A percentile compares a stretch with the other conserved stretches of the same genome.
Conservation (phyloP, 768 basidiomycete genomes). For the Lactifluus subvellereus region DNA sequence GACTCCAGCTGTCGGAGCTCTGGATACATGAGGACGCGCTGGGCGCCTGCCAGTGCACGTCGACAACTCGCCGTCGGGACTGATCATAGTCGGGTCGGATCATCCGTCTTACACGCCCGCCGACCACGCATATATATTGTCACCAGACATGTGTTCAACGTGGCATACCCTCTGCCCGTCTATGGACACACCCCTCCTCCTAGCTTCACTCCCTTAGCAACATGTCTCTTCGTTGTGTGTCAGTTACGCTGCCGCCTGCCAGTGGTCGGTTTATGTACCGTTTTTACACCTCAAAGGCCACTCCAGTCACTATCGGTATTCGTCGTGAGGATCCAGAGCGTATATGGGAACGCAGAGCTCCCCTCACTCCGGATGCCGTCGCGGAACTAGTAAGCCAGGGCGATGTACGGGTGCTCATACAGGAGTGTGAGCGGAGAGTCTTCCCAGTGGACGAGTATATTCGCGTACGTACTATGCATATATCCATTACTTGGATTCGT, state of each 20-base stretch:
- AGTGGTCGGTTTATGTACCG: not conserved
- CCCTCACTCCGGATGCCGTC: conserved; percentile 74
- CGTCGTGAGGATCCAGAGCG: conserved; percentile 73
- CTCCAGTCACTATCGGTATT: conserved; percentile 44
- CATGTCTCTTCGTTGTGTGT: conserved; percentile 20
- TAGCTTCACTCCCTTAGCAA: not conserved
- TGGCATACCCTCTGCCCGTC: not conserved
- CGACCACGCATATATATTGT: not conserved
- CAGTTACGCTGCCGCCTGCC: conserved; percentile 2
- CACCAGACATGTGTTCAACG: not conserved
- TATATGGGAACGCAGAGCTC: conserved; percentile 84
- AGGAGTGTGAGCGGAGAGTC: conserved; percentile 70
- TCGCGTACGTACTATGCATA: conserved; percentile 42
- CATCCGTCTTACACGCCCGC: not conserved
- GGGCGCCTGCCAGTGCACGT: too few relatives aligned
- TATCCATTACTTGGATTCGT: conserved; percentile 1
- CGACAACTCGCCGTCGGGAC: not conserved
- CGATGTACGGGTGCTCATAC: conserved; percentile 63
- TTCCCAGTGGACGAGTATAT: conserved; percentile 59
- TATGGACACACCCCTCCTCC: not conserved
- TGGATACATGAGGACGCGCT: too few relatives aligned
- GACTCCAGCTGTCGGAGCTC: too few relatives aligned
- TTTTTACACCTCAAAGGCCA: conserved; percentile 1
- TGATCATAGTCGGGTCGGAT: conserved; percentile 4
- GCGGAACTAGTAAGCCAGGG: conserved; percentile 49